Percentiles rank a stretch among this genome's conserved stretches.
Conservation (phyloP, 1,284 basidiomycete species). For the Marasmius sp. region DNA sequence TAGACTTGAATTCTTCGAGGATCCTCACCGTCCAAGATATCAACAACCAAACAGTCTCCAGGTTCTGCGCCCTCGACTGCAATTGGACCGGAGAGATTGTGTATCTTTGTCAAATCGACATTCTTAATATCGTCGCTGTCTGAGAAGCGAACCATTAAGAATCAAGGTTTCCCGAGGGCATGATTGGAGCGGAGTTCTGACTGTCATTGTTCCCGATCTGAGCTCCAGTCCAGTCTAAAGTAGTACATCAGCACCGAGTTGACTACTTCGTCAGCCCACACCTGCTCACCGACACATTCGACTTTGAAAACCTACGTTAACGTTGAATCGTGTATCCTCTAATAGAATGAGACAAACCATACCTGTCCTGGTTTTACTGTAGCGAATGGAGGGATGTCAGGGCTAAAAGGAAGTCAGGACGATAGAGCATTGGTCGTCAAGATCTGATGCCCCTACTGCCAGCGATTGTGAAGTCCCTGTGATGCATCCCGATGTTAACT, state of each 20-base stretch:
- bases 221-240: conserved; percentile 69
- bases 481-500: background rate
- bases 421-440: background rate
- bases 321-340: background rate
- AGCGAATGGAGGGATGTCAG: conserved; percentile 64
- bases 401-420: conserved; percentile 34
- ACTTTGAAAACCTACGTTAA: conserved; percentile 64
- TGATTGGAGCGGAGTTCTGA: conserved; percentile 28
- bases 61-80: conserved; percentile 75
- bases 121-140: conserved; percentile 69
- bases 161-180: background rate
- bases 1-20: background rate
- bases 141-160: conserved; percentile 21
- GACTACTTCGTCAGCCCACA: background rate
- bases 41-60: conserved; percentile 77
- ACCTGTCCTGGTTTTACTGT: conserved; percentile 69
- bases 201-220: conserved; percentile 78
- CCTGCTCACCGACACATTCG: conserved; percentile 61
- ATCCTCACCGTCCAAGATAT: conserved; percentile 67
- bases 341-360: conserved; percentile 5
- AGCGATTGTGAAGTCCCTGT: conserved; percentile 69
- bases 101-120: conserved; percentile 64
- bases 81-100: conserved; percentile 77
- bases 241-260: conserved; percentile 13
- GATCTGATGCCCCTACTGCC: conserved; percentile 54